These are phyloP conservation scores for Gossypium davidsonii DNA, from an alignment of 441 rosid species.

Conservation along the genomic window DNA sequence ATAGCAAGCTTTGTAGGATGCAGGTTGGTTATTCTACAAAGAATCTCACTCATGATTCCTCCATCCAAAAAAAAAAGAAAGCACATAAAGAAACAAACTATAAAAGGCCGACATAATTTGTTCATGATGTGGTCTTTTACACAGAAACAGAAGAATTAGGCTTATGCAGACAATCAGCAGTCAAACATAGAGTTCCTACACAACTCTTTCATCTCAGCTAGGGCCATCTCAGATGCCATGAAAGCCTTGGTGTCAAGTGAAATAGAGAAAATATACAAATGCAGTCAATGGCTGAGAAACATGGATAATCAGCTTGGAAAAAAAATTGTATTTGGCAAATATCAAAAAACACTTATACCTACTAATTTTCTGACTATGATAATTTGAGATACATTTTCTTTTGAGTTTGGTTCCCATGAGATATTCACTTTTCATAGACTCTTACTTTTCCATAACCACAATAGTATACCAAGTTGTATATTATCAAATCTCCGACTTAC, in stretches of 20 bases:
- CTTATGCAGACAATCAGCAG: background rate
- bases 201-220: background rate
- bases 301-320: background rate
- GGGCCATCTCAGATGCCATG: background rate
- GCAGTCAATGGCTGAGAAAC: background rate
- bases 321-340: background rate
- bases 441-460: background rate
- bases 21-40: background rate
- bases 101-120: background rate
- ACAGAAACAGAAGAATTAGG: background rate
- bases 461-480: background rate
- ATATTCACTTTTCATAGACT: background rate
- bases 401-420: background rate
- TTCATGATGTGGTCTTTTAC: background rate
- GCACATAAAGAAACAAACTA: background rate
- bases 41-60: background rate
- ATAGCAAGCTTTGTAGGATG: background rate
- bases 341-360: background rate
- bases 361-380: background rate
- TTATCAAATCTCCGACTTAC: background rate
- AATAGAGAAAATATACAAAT: background rate
- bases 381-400: background rate
- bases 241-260: background rate
- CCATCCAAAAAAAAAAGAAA: background rate
- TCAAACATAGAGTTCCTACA: background rate